Evolutionary conservation across 75 land plant genomes (phyloP), one percentile per base, ranked within the genome.

Genomic region (Sequoia sempervirens): DNA sequence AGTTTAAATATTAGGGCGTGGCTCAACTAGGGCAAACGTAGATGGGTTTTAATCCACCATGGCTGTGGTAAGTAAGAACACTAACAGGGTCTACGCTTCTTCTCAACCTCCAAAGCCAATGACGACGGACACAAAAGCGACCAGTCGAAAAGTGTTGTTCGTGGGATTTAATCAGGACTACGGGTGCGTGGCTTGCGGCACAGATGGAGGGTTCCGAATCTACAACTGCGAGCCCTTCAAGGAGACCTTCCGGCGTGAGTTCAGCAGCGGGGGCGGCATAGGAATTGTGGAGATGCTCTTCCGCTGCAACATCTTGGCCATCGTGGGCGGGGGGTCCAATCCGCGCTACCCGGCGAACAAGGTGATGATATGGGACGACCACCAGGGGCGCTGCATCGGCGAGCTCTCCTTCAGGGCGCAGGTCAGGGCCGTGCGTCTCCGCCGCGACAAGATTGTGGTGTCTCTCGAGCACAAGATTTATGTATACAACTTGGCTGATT

Each of bases 361-460:
- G 85, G 95, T 93, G 18, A 93, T 93, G 94, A 92, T 93, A 15
- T 93, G 95, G 95, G 95, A 93, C 43, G 94, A 92, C 66, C 89
- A 90, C 26, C 94, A 90, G 79, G 83, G 92, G 80, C 86, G 95
- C 43, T 93, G 95, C 66, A 92, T 91, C 56, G 94, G 94, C 7
- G 95, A 94, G 90, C 85, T 94, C 15, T 88, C 91, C 17, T 92
- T 94, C 74, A 75, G 92, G 82, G 87, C 92, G 1, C 93, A 89
- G 68, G 93, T 94, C 20, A 85, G 91, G 4, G 87, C 89, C 1
- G 94, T 94, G 0, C 74, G 88, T 79, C 84, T 94, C 32, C 82
- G 94, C 46, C 64, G 92, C 36, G 96, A 94, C 82, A 81, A 88
- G 54, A 86, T 94, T 43, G 86, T 92, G 5, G 94, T 91, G 1